These are phyloP conservation scores for Annulohypoxylon nitens DNA, from an alignment of 495 filamentous ascomycete genomes.

Conservation along the genomic window DNA sequence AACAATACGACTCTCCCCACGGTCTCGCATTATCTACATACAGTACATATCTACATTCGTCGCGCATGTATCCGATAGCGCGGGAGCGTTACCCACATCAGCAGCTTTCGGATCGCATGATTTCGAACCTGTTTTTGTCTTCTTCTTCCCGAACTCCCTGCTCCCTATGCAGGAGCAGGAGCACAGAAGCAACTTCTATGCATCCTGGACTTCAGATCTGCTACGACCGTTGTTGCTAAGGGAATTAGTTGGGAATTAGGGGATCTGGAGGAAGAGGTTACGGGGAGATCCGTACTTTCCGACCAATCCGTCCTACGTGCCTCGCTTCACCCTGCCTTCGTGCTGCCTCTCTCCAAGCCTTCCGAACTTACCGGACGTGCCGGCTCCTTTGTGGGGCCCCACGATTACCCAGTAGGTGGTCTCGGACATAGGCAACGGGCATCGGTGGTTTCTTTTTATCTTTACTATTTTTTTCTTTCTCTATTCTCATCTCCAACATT, in stretches of 20 bases:
- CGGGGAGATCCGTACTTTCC: slow-evolving; percentile 33
- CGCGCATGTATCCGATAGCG: not conserved
- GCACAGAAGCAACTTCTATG: slow-evolving; percentile 5
- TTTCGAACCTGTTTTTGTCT: slow-evolving; percentile 2
- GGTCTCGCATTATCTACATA: slow-evolving; percentile 32
- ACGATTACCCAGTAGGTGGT: slow-evolving; percentile 16
- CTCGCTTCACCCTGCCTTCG: not conserved
- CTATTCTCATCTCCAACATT: slow-evolving; percentile 7
- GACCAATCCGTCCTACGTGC: not conserved
- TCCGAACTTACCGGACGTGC: slow-evolving; percentile 36
- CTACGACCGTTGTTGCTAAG: slow-evolving; percentile 13
- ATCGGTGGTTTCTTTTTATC: slow-evolving; percentile 31
- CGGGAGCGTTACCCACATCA: slow-evolving; percentile 14
- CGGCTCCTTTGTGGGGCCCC: slow-evolving; percentile 40
- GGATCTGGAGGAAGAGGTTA: not conserved
- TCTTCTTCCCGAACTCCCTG: not conserved
- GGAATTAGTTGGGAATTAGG: slow-evolving; percentile 14
- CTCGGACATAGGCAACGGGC: slow-evolving; percentile 30
- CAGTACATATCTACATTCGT: slow-evolving; percentile 11
- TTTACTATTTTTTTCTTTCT: slow-evolving; percentile 10
- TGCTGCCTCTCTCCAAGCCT: slow-evolving; percentile 4
- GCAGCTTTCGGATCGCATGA: slow-evolving; percentile 23
- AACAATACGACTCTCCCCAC: slow-evolving; percentile 42
- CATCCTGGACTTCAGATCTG: slow-evolving; percentile 16
- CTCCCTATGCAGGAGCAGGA: not conserved